Evolutionary conservation across 306 rosid genomes (phyloP).

Genomic region (Vicia sativa): DNA sequence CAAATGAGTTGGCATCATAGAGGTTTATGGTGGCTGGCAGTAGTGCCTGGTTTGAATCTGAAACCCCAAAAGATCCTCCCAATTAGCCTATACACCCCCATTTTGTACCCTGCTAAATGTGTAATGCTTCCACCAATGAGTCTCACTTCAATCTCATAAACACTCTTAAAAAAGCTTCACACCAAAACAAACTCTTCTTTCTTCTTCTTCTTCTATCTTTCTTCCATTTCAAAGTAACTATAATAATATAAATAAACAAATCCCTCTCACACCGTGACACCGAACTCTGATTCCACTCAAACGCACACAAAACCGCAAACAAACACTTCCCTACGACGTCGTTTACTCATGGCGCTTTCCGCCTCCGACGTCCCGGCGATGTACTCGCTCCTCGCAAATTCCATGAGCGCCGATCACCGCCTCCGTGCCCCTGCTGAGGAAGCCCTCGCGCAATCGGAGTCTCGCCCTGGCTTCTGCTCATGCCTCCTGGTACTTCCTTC

Average conservation of each 20-base stretch:
- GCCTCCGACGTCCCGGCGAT: conserved; percentile 80
- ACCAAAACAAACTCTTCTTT: not conserved
- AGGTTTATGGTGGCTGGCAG: conserved; percentile 34
- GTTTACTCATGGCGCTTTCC: conserved; percentile 61
- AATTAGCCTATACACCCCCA: conserved; percentile 25
- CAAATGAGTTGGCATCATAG: conserved; percentile 31
- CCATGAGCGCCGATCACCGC: conserved; percentile 76
- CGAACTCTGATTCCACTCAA: conserved; percentile 21
- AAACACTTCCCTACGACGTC: conserved; percentile 1
- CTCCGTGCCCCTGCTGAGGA: conserved; percentile 75
- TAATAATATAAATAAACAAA: conserved; percentile 12
- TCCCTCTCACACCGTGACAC: not conserved
- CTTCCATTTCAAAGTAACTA: conserved; percentile 7
- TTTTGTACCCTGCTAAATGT: conserved; percentile 28
- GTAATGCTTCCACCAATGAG: conserved; percentile 6
- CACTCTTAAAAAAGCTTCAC: not conserved
- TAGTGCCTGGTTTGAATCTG: conserved; percentile 28
- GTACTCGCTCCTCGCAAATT: conserved; percentile 73
- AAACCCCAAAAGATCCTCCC: conserved; percentile 30
- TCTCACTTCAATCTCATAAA: not conserved
- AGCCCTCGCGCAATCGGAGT: conserved; percentile 78
- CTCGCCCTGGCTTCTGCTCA: conserved; percentile 89
- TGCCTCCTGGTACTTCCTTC: conserved; percentile 59
- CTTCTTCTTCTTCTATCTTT: not conserved
- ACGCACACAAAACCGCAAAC: conserved; percentile 2